phyloP scores from a whole-genome alignment of 2,329 filamentous ascomycete genomes.

The Arthrobotrys conoides region DNA sequence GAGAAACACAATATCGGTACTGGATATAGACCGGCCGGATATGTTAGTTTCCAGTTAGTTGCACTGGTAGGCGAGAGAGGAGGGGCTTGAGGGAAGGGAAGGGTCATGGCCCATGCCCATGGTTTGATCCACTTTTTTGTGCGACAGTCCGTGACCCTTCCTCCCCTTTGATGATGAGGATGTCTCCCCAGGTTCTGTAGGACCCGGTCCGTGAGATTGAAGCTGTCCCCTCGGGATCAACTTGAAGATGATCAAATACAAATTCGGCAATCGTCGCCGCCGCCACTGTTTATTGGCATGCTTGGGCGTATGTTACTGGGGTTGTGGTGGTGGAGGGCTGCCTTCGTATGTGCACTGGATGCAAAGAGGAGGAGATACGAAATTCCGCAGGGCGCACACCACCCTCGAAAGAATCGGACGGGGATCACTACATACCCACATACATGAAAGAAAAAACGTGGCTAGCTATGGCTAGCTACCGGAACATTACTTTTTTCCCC shows the following conservation, averaged over 20 bases:
- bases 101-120: slow-evolving; percentile 22
- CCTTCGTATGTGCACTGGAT: background rate
- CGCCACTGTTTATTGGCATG: slow-evolving; percentile 5
- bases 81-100: background rate
- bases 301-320: slow-evolving; percentile 11
- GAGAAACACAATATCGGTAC: background rate
- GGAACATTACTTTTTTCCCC: slow-evolving; percentile 16
- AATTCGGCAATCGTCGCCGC: slow-evolving; percentile 41
- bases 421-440: background rate
- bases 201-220: slow-evolving; percentile 23
- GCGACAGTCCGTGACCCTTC: slow-evolving; percentile 38
- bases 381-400: slow-evolving; percentile 24
- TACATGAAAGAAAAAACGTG: slow-evolving; percentile 38
- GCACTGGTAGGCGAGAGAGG: slow-evolving; percentile 5
- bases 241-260: slow-evolving; percentile 2
- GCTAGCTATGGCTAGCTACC: slow-evolving; percentile 10
- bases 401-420: background rate
- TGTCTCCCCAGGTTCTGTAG: slow-evolving; percentile 8
- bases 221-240: slow-evolving; percentile 19
- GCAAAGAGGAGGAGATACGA: slow-evolving; percentile 18
- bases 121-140: slow-evolving; percentile 46
- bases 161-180: slow-evolving; percentile 4
- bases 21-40: slow-evolving; percentile 26
- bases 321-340: slow-evolving; percentile 1
- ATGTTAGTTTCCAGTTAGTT: slow-evolving; percentile 14